Evolutionary conservation across 768 basidiomycete genomes (phyloP), one percentile per base, ranked within the genome.

Genomic region (Leucosporidium yakuticum): DNA sequence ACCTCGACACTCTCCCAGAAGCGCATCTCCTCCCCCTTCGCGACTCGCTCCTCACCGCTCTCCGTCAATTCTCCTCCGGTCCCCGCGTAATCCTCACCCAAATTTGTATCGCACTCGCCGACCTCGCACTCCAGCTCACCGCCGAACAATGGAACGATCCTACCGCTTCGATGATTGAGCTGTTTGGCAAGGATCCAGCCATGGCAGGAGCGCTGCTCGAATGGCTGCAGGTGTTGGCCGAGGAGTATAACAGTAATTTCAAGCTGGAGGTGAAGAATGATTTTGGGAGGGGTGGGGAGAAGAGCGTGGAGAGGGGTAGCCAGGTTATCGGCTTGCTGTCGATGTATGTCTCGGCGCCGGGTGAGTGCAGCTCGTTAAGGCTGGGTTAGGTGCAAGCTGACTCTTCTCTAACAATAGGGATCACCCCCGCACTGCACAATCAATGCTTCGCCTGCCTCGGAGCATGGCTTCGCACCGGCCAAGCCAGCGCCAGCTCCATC

Each of bases 221-320:
- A 77, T 98, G 98, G 79, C 78, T 99, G 76, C 89, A 90, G 4
- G 80, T 93, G 29, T 83, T 98, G 36, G 94, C 95, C 11, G 94
- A 98, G 79, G 96, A 98, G 80, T 77, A 91, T 51, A 83, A 82
- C 61, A 83, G 84, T 58, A 98, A 98, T 78, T 85, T 62, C 48
- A 73, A 73, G 64, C 64, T 73, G 39, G 49, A 62, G 29, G 72
- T 73, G 29, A 59, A 63, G 47, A 65, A 63, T 58, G 72, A 73
- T 51, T 73, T 73, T 49, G 72, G 72, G 11, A 48, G 69, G 36
- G 69, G 62, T 25, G 64, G 62, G 34, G 56, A 32, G 15, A 57
- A 92, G 62, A 85, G 87, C 3, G 82, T 79, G 19, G 89, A 58
- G 49, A 67, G 91, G 73, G 83, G 88, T 4, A 81, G 84, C 53